Base-by-base conservation (phyloP, 139 green algal genomes). In the Coccomyxa sp. region DNA sequence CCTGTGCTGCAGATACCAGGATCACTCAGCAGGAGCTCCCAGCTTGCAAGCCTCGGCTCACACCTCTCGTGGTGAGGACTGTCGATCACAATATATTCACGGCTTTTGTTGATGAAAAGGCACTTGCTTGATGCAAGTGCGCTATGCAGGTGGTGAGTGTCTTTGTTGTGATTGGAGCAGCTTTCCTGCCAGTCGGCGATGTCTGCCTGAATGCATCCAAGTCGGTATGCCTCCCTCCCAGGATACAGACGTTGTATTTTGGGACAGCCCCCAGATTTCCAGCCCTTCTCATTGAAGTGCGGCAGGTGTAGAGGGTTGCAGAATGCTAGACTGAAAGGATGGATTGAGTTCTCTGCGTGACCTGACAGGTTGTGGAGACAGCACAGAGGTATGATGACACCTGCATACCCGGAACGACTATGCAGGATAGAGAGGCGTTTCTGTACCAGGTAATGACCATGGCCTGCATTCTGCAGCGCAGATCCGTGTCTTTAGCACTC, bases 1-100 rank as follows among this genome's bases (percentile, higher is more conserved):
- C n/a, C n/a, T n/a, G n/a, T n/a, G n/a, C n/a, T 73, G 79, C 86
- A 90, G 82, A 94, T 73, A 89, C 81, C 6, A 82, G 70, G 18
- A 90, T 97, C 35, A 95, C 90, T 10, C 93, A 97, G 79, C 93
- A 97, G 70, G 85, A 95, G 55, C 83, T 97, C 8, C 84, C 85
- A 31, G 93, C 92, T 0, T 95, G 86, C 78, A 93, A 93, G 38
- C 92, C 92, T 3, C 81, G 95, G 39, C 78, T 97, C 37, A 92
- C 92, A n/a, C 90, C 91, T 22, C 79, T 86, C 27, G 91, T 86
- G 92, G 91, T 94, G 33, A 50, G 81, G 58, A 22, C 3, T 0
- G 37, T 64, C 16, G 18, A 31, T 10, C 29, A 10, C 33, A 16
- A 16, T 3, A 37, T 38, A 27, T 33, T 34, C 37, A 39, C 4